Evolutionary conservation across 1,139 yeast species (phyloP).

Genomic region (Suhomyces anneliseae): DNA sequence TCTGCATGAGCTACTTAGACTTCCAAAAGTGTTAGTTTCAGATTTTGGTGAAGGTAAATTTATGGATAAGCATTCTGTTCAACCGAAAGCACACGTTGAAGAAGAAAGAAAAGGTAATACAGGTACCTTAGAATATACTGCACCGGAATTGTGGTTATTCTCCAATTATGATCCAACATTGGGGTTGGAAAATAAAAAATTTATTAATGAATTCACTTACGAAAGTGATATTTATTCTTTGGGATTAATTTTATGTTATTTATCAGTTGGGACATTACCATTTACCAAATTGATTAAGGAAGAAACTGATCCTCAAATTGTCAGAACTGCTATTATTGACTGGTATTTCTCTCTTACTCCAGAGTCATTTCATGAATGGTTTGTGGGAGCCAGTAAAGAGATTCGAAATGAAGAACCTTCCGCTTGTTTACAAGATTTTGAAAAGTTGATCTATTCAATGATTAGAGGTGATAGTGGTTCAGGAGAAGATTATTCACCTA

Average conservation of each 20-base stretch:
- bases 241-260: conserved; percentile 75
- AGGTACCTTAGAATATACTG: conserved; percentile 84
- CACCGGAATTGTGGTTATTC: conserved; percentile 68
- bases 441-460: conserved; percentile 30
- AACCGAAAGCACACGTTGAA: conserved; percentile 4
- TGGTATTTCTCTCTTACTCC: conserved; percentile 31
- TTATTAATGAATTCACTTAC: conserved; percentile 56
- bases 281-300: conserved; percentile 34
- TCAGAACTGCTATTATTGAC: conserved; percentile 26
- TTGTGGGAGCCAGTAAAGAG: conserved; percentile 7
- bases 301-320: conserved; percentile 34
- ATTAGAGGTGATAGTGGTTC: conserved; percentile 27
- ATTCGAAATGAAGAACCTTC: not conserved
- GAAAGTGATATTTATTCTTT: conserved; percentile 79
- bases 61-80: conserved; percentile 43
- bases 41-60: conserved; percentile 90
- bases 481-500: not conserved
- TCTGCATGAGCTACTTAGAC: conserved; percentile 23
- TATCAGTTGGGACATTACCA: conserved; percentile 72
- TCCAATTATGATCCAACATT: conserved; percentile 24
- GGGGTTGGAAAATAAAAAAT: conserved; percentile 18
- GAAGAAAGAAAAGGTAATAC: conserved; percentile 60
- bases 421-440: conserved; percentile 20
- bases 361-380: conserved; percentile 29
- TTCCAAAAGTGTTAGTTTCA: conserved; percentile 75